Conservation (phyloP, 1,139 yeast species). For the Blastobotrys aristatus region DNA sequence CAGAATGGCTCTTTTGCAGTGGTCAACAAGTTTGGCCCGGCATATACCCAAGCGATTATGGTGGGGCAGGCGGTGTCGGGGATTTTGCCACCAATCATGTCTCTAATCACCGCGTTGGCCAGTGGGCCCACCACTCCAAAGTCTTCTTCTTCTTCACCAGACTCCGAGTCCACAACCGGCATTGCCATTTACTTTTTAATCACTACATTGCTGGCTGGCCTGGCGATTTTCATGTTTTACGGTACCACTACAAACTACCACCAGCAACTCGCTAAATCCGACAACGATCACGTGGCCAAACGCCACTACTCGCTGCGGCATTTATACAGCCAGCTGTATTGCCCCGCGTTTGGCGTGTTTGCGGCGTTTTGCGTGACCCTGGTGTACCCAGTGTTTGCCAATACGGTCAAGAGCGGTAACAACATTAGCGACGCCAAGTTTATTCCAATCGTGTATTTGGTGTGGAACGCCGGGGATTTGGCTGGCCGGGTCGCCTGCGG, state of each 20-base stretch:
- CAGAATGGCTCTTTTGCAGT: conserved; percentile 92
- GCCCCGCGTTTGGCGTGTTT: conserved; percentile 65
- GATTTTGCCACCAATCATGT: conserved; percentile 75
- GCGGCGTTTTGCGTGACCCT: conserved; percentile 71
- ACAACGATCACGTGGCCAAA: not conserved
- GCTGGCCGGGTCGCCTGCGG: conserved; percentile 71
- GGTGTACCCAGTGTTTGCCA: conserved; percentile 86
- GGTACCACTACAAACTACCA: not conserved
- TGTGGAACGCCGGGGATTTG: conserved; percentile 90
- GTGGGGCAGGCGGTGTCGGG: conserved; percentile 96
- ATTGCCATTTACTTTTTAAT: conserved; percentile 54
- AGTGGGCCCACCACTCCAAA: conserved; percentile 38
- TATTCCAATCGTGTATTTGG: conserved; percentile 70
- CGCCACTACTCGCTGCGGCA: conserved; percentile 42
- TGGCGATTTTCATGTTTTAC: conserved; percentile 38
- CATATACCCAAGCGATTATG: conserved; percentile 82
- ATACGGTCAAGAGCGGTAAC: conserved; percentile 54
- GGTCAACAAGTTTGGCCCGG: conserved; percentile 71
- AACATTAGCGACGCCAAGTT: conserved; percentile 46
- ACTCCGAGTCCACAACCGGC: conserved; percentile 1
- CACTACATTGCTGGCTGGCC: conserved; percentile 55
- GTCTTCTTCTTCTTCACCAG: not conserved
- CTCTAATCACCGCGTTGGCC: conserved; percentile 49
- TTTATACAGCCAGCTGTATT: conserved; percentile 55
- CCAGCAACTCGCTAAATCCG: not conserved